Evolutionary conservation across 2,329 filamentous ascomycete species (phyloP).

Genomic region (Neocatenulostroma microsporum): DNA sequence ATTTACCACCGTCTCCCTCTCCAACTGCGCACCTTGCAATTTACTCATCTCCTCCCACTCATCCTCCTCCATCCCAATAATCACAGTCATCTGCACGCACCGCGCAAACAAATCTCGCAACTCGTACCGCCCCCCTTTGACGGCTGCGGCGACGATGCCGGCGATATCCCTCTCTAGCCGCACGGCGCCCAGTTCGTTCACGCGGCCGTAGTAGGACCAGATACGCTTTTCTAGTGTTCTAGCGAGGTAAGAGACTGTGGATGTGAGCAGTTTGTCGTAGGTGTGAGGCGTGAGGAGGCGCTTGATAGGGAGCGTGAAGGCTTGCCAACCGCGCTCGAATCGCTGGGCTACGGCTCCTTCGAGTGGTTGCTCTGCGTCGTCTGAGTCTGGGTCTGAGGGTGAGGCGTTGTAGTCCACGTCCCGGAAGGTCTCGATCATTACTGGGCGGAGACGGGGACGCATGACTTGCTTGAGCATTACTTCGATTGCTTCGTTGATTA

Average conservation of each 20-base stretch:
- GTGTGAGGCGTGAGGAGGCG: slow-evolving; percentile 73
- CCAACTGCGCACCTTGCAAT: slow-evolving; percentile 40
- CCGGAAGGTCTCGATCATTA: slow-evolving; percentile 81
- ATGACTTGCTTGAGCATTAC: slow-evolving; percentile 84
- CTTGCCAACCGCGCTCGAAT: slow-evolving; percentile 80
- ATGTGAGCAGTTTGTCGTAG: slow-evolving; percentile 66
- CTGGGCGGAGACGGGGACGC: slow-evolving; percentile 72
- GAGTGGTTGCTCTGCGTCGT: slow-evolving; percentile 53
- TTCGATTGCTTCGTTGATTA: slow-evolving; percentile 74
- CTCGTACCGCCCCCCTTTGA: slow-evolving; percentile 63
- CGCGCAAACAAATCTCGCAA: slow-evolving; percentile 69
- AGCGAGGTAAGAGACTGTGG: slow-evolving; percentile 66
- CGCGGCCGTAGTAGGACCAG: slow-evolving; percentile 68
- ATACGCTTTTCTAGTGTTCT: slow-evolving; percentile 80
- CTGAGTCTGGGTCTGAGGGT: slow-evolving; percentile 53
- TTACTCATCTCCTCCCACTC: slow-evolving; percentile 70
- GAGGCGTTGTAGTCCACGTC: slow-evolving; percentile 77
- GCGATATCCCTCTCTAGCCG: slow-evolving; percentile 77
- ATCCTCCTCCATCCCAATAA: slow-evolving; percentile 91
- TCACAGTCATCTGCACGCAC: slow-evolving; percentile 71
- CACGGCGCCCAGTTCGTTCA: slow-evolving; percentile 74
- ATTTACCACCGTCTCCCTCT: slow-evolving; percentile 55
- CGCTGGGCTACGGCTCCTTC: slow-evolving; percentile 64
- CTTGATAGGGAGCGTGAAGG: slow-evolving; percentile 73
- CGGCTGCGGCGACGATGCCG: slow-evolving; percentile 61